These are phyloP conservation scores for Podila epigama DNA, from an alignment of 192 early-diverging fungal genomes.

Conservation along the genomic window DNA sequence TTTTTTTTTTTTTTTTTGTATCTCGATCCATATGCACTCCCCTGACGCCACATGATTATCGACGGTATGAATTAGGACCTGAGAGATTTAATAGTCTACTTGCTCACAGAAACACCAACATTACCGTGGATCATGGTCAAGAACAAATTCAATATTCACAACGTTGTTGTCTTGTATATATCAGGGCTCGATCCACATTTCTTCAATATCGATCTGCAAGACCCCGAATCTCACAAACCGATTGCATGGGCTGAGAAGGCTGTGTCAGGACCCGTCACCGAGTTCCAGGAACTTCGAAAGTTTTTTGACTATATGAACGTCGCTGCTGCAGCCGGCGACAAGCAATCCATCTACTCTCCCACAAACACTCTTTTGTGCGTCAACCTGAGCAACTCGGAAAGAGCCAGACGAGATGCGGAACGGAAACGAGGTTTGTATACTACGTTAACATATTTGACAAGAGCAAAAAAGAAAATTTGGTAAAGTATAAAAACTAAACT, in stretches of 20 bases:
- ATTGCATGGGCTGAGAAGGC: slow-evolving; percentile 18
- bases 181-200: slow-evolving; percentile 30
- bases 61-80: slow-evolving; percentile 9
- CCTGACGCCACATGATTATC: background rate
- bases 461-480: no score
- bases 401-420: slow-evolving; percentile 4
- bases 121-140: slow-evolving; percentile 48
- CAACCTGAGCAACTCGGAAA: slow-evolving; percentile 27
- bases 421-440: slow-evolving; percentile 8
- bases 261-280: slow-evolving; percentile 11
- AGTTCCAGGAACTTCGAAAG: slow-evolving; percentile 17
- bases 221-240: slow-evolving; percentile 15
- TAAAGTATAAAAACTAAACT: no score
- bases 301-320: slow-evolving; percentile 42
- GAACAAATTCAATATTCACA: slow-evolving; percentile 43
- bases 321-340: slow-evolving; percentile 38
- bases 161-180: slow-evolving; percentile 32
- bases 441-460: no score
- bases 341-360: slow-evolving; percentile 16
- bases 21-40: background rate
- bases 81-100: slow-evolving; percentile 30
- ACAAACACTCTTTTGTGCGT: slow-evolving; percentile 20
- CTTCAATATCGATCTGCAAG: slow-evolving; percentile 23
- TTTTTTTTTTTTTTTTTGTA: background rate
- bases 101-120: slow-evolving; percentile 32